Evolutionary conservation across 1,284 basidiomycete genomes (phyloP).

Genomic region (Rhizoctonia solani): DNA sequence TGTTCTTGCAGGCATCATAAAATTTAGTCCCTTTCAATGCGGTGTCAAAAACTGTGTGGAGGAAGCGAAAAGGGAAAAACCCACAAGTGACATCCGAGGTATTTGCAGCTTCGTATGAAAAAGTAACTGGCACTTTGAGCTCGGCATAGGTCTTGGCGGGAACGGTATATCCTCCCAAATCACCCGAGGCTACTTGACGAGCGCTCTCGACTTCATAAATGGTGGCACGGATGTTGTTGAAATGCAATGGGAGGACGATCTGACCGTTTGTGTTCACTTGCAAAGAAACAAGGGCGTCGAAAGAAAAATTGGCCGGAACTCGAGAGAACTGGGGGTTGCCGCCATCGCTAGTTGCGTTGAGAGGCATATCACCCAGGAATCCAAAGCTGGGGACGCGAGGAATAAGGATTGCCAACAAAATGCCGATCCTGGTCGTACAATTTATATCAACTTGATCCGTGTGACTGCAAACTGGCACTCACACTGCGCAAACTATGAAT

Average conservation of each 20-base stretch:
- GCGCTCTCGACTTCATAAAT: slow-evolving; percentile 68
- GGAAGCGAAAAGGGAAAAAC: slow-evolving; percentile 42
- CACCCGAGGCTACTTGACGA: slow-evolving; percentile 66
- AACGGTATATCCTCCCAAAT: slow-evolving; percentile 56
- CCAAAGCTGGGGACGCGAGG: slow-evolving; percentile 76
- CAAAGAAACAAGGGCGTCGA: slow-evolving; percentile 72
- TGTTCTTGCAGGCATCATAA: slow-evolving; percentile 79
- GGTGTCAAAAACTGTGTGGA: background rate
- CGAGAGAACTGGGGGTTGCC: slow-evolving; percentile 63
- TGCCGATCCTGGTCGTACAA: slow-evolving; percentile 57
- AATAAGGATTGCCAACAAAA: slow-evolving; percentile 74
- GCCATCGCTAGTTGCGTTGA: slow-evolving; percentile 59
- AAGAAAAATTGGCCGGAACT: slow-evolving; percentile 82
- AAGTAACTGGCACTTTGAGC: slow-evolving; percentile 73
- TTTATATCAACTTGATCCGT: too few species aligned
- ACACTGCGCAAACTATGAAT: slow-evolving; percentile 68
- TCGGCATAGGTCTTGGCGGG: slow-evolving; percentile 65
- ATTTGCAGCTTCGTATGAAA: slow-evolving; percentile 81
- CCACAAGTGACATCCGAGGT: slow-evolving; percentile 78
- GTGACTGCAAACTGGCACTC: too few species aligned
- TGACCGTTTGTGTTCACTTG: slow-evolving; percentile 72
- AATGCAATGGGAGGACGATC: slow-evolving; percentile 68
- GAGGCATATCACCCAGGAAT: slow-evolving; percentile 62
- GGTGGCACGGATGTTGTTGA: slow-evolving; percentile 64
- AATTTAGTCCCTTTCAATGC: slow-evolving; percentile 64